Conservation (phyloP, 2,329 filamentous ascomycete genomes). For the Beauveria sp. region DNA sequence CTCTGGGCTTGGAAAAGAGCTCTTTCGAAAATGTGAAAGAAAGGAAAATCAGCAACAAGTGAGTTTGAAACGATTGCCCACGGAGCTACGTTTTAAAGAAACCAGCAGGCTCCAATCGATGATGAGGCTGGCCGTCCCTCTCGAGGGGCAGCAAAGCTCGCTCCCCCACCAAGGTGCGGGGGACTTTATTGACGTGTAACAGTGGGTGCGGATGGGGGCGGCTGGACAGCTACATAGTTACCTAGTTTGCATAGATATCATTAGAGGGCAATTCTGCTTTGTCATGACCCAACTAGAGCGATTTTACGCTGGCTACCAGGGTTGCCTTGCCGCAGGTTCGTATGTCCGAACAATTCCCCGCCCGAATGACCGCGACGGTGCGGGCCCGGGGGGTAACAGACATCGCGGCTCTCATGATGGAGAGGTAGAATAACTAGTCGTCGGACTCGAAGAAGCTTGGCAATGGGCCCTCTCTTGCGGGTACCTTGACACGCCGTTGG, state of each 20-base stretch:
- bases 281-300: neutral
- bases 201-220: neutral
- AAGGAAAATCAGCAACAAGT: neutral
- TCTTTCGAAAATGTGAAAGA: neutral
- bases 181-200: neutral
- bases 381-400: no score
- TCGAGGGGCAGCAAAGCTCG: neutral
- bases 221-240: neutral
- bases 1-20: no score
- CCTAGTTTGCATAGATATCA: neutral
- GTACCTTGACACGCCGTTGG: neutral
- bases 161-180: slow-evolving; percentile 2
- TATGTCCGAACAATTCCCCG: neutral
- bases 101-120: neutral
- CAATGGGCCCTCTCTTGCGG: neutral
- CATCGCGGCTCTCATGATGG: neutral
- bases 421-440: neutral
- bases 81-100: neutral
- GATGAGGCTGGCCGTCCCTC: neutral
- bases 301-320: neutral
- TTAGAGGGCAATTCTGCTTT: neutral
- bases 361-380: neutral
- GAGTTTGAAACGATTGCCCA: neutral
- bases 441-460: neutral
- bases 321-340: neutral